Base-by-base conservation (phyloP, 2,329 filamentous ascomycete genomes). In the Colletotrichum melonis region DNA sequence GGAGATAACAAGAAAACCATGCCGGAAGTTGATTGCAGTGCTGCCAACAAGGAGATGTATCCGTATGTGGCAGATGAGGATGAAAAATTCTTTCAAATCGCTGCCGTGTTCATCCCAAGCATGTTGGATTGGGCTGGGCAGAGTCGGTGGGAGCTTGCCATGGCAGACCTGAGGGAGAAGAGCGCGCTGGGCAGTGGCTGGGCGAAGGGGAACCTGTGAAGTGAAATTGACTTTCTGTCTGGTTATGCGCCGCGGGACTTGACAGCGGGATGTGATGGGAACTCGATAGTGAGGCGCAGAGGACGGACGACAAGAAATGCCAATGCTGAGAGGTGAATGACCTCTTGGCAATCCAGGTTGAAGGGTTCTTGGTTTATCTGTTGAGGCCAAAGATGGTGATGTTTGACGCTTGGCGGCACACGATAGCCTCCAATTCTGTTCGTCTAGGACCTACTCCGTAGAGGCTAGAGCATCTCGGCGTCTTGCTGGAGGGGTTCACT, bases 271-370 rank as follows among this genome's bases (percentile, higher is more conserved):
- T 24, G 28, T 49, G 24, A 52, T 59, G 54, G 9, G 16, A 35
- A 32, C 55, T 30, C 42, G 60, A 66, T 60, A 35, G 55, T 24
- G 60, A 70, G 70, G 66, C 70, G 66, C 60, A 69, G 66, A 70
- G 19, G 68, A 22, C 28, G 59, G 67, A 62, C 56, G 67, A 70
- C 60, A 32, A 70, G 71, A 71, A 66, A 70, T 62, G 71, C 67
- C 67, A 73, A 73, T 60, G 59, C 60, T 64, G 38, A 5, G 67
- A 57, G 28, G 55, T 19, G 30, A 38, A 65, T 65, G 55, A 62
- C 30, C 60, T 73, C 70, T 73, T 70, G 67, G 70, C 70, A 30
- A 35, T 46, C 60, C 60, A 60, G 55, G 54, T 62, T 28, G 67
- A 49, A 49, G 42, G n/a, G 42, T 49, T 49, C 42, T 49, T 49